A percentile compares a stretch with the other conserved stretches of the same genome.
phyloP scores from a whole-genome alignment of 2,329 filamentous ascomycete genomes.

The Scleromitrula shiraiana region DNA sequence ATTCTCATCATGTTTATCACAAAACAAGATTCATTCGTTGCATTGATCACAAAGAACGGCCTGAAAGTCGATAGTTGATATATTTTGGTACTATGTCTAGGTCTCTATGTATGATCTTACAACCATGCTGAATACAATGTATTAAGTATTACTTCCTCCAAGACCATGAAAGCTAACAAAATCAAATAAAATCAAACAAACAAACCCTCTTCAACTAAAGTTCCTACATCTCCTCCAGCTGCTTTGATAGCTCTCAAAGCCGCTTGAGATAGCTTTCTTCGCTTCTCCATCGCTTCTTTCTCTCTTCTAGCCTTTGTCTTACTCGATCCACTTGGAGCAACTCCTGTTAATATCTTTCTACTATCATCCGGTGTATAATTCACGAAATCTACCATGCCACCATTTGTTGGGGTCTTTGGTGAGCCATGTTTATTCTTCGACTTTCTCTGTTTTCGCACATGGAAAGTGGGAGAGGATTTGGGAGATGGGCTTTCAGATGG shows the following conservation, averaged over 20 bases:
- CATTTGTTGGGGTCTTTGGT: constrained; percentile 32
- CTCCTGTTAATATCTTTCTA: constrained; percentile 72
- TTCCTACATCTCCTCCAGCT: constrained; percentile 59
- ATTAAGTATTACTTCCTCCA: background rate
- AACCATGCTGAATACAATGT: background rate
- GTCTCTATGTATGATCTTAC: background rate
- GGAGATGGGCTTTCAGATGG: constrained; percentile 15
- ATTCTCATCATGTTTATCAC: too few relatives aligned
- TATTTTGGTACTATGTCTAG: background rate
- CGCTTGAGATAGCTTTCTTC: constrained; percentile 59
- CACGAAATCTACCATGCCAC: constrained; percentile 57
- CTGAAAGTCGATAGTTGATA: too few relatives aligned
- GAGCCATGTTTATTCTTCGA: constrained; percentile 17
- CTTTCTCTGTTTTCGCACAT: constrained; percentile 24
- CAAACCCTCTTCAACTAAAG: constrained; percentile 44
- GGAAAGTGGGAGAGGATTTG: constrained; percentile 11
- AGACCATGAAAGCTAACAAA: background rate
- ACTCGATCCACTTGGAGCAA: constrained; percentile 81
- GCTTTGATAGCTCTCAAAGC: constrained; percentile 61
- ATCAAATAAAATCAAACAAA: constrained; percentile 29
- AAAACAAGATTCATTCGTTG: too few relatives aligned
- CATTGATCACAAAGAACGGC: too few relatives aligned
- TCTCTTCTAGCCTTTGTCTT: constrained; percentile 94
- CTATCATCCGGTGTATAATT: constrained; percentile 84
- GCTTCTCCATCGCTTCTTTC: constrained; percentile 74